Conservation (phyloP, 805 yeast species). For the Wickerhamiella domercqiae region DNA sequence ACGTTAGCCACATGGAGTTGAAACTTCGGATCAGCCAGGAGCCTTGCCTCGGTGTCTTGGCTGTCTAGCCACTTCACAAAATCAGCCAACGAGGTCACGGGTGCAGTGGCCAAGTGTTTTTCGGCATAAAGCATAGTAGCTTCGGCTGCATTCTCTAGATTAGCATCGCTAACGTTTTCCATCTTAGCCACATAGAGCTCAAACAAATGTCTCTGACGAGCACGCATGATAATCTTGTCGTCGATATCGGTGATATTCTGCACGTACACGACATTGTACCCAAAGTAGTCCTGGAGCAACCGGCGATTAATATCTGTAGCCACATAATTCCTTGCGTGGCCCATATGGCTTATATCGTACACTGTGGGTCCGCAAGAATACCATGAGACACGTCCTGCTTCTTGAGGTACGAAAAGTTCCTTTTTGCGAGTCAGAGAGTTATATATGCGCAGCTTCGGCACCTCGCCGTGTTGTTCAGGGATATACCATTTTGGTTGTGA, state of each 20-base stretch:
- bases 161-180: slow-evolving; percentile 23
- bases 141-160: slow-evolving; percentile 14
- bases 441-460: slow-evolving; percentile 46
- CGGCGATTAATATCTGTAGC: slow-evolving; percentile 87
- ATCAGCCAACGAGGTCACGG: slow-evolving; percentile 15
- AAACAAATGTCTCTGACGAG: slow-evolving; percentile 75
- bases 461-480: slow-evolving; percentile 22
- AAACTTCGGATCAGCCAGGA: slow-evolving; percentile 58
- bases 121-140: slow-evolving; percentile 29
- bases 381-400: slow-evolving; percentile 61
- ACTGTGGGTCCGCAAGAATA: slow-evolving; percentile 98
- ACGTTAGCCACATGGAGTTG: slow-evolving; percentile 70
- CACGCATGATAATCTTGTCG: slow-evolving; percentile 89
- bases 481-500: slow-evolving; percentile 40
- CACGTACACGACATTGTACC: slow-evolving; percentile 72
- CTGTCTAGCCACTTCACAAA: slow-evolving; percentile 38
- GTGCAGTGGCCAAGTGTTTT: slow-evolving; percentile 5
- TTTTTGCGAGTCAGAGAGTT: slow-evolving; percentile 75
- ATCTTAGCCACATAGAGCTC: slow-evolving; percentile 35
- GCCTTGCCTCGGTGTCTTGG: slow-evolving; percentile 36
- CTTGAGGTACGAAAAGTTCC: slow-evolving; percentile 58
- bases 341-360: slow-evolving; percentile 92
- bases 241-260: slow-evolving; percentile 99
- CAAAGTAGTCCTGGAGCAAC: slow-evolving; percentile 77
- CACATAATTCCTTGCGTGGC: slow-evolving; percentile 95